Percentiles rank a stretch among this genome's conserved stretches.
Conservation (phyloP, 139 green algal genomes). For the Haematococcus lacustris region DNA sequence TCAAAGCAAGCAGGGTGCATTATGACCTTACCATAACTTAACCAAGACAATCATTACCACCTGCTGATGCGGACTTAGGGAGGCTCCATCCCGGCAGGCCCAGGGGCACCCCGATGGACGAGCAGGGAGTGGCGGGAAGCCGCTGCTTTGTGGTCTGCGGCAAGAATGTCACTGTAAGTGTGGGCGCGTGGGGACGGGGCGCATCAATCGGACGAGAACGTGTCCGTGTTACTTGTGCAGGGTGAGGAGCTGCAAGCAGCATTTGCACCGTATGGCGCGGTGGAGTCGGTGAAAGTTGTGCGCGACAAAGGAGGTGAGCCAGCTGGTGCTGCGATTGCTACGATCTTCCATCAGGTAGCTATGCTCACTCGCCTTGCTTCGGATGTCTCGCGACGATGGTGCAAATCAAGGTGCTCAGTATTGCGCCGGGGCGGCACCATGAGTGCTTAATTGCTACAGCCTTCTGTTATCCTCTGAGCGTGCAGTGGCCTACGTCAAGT, state of each 20-base stretch:
- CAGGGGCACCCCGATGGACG: no score
- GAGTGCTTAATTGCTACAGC: not conserved
- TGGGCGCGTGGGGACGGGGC: no score
- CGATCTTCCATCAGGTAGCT: not conserved
- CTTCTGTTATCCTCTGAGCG: not conserved
- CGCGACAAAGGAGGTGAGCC: constrained; percentile 72
- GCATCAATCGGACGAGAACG: not conserved
- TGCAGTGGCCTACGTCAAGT: constrained; percentile 87
- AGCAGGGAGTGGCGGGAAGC: constrained; percentile 10
- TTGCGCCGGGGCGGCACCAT: no score
- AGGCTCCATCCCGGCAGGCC: no score
- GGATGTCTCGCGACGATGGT: no score
- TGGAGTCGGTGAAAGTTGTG: constrained; percentile 69
- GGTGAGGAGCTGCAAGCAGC: constrained; percentile 45
- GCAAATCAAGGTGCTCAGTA: no score
- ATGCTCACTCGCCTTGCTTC: not conserved
- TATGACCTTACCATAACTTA: no score
- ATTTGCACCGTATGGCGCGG: constrained; percentile 49
- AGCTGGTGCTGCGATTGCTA: not conserved
- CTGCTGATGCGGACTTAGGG: no score
- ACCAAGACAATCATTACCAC: no score
- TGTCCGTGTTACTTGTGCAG: constrained; percentile 26
- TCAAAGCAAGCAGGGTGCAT: no score
- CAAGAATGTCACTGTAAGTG: constrained; percentile 51
- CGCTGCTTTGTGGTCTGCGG: constrained; percentile 70